Evolutionary conservation across 169 alveolate genomes (phyloP).

Genomic region (Plasmodium inui): DNA sequence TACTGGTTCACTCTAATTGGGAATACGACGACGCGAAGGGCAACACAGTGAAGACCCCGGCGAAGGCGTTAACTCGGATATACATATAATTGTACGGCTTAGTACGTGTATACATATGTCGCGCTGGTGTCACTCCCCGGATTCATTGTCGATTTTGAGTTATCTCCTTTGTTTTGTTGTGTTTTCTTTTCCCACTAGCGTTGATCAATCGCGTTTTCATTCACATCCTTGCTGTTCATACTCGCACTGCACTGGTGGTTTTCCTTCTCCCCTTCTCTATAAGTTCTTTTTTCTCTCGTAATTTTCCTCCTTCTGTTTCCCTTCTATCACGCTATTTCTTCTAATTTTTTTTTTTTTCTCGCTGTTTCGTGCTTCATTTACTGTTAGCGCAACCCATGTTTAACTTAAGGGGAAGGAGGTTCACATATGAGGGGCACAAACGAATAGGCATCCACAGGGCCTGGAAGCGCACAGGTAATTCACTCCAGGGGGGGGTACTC

Average conservation of each 20-base stretch:
- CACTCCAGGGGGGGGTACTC: background rate
- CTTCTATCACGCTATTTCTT: background rate
- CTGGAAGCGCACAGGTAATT: background rate
- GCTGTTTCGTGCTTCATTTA: slow-evolving; percentile 18
- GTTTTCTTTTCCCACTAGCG: background rate
- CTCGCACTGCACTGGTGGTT: background rate
- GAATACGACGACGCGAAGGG: background rate
- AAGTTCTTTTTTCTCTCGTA: background rate
- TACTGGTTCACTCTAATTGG: background rate
- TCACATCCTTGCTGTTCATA: background rate
- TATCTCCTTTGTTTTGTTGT: background rate
- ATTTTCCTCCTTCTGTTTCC: background rate
- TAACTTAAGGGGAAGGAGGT: slow-evolving; percentile 5
- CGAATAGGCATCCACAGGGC: background rate
- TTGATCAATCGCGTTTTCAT: background rate
- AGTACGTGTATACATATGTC: background rate
- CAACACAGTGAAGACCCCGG: background rate
- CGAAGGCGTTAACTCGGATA: background rate
- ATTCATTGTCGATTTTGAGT: background rate
- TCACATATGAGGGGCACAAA: background rate
- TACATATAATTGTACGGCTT: background rate
- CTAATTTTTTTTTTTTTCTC: background rate
- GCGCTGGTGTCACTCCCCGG: background rate
- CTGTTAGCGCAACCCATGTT: slow-evolving; percentile 3
- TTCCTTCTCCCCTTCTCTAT: background rate